Evolutionary conservation across 2,329 filamentous ascomycete genomes (phyloP).

Genomic region (Sordariomycetes sp.): DNA sequence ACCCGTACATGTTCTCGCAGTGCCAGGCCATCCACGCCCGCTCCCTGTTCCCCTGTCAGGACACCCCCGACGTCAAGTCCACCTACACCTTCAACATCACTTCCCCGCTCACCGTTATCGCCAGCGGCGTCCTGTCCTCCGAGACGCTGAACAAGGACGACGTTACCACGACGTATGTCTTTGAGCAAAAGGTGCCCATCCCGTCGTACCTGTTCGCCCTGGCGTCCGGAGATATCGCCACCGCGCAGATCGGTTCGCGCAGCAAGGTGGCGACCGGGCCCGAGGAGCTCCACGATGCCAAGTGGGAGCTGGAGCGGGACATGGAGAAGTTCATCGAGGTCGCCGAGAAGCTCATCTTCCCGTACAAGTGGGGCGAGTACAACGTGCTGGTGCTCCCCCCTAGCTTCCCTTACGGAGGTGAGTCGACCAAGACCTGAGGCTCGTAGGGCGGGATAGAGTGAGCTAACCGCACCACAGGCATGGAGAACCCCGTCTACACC

Average conservation of each 20-base stretch:
- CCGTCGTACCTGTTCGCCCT: conserved; percentile 86
- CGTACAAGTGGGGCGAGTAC: conserved; percentile 90
- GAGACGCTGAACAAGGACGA: conserved; percentile 30
- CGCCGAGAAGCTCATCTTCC: conserved; percentile 69
- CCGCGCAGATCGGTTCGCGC: conserved; percentile 73
- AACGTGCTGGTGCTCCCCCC: conserved; percentile 76
- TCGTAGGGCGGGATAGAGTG: neutral
- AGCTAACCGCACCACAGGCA: conserved; percentile 29
- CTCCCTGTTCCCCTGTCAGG: conserved; percentile 91
- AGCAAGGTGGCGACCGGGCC: conserved; percentile 80
- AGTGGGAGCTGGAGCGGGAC: conserved; percentile 84
- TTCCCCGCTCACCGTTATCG: conserved; percentile 79
- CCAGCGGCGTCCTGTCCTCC: conserved; percentile 58
- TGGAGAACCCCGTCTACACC: conserved; percentile 90
- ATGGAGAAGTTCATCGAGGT: conserved; percentile 86
- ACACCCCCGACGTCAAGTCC: conserved; percentile 96
- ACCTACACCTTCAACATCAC: conserved; percentile 82
- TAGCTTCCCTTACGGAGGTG: conserved; percentile 76
- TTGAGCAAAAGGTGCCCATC: conserved; percentile 84
- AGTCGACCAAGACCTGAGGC: conserved; percentile 13
- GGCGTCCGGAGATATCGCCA: conserved; percentile 72
- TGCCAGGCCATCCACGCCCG: conserved; percentile 94
- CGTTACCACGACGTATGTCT: conserved; percentile 59
- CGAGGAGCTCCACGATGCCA: conserved; percentile 69
- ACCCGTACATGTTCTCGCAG: conserved; percentile 96